phyloP scores from a whole-genome alignment of 2,329 filamentous ascomycete species.

The Teratosphaeria gauchensis region DNA sequence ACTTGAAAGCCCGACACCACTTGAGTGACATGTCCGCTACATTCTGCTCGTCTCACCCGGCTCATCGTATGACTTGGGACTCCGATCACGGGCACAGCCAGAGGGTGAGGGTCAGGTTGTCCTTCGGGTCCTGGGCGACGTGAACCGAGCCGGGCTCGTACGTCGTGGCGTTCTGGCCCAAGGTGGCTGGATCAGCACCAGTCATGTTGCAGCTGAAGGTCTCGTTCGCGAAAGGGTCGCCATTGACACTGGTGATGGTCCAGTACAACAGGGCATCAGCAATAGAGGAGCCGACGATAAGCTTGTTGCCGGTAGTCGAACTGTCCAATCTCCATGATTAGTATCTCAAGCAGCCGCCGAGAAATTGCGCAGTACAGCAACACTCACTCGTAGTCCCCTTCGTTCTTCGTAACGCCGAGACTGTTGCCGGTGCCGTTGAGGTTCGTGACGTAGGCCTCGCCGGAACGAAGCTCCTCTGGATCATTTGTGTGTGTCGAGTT shows the following conservation, averaged over 20 bases:
- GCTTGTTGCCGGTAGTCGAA: conserved; percentile 12
- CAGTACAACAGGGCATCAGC: conserved; percentile 18
- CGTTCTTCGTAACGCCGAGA: conserved; percentile 19
- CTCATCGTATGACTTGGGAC: neutral
- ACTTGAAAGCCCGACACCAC: too few species aligned
- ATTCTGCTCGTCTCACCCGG: neutral
- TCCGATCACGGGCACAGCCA: neutral
- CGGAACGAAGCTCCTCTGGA: conserved; percentile 10
- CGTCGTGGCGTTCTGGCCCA: conserved; percentile 4
- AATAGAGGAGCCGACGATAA: conserved; percentile 18
- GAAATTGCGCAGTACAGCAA: neutral
- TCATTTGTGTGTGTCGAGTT: conserved; percentile 9
- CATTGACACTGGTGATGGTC: conserved; percentile 17
- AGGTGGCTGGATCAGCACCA: neutral
- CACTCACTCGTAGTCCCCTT: conserved; percentile 12
- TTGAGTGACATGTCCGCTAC: neutral
- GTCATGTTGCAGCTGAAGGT: conserved; percentile 13
- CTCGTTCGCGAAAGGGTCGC: conserved; percentile 17
- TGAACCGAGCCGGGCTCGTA: neutral
- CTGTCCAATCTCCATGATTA: neutral
- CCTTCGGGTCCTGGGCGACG: neutral
- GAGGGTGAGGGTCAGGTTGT: neutral
- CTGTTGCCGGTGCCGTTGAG: conserved; percentile 22
- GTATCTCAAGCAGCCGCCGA: neutral
- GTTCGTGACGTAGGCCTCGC: conserved; percentile 10